phyloP scores from a whole-genome alignment of 1,139 yeast genomes.

The Zhuliangozyma parablackwelliae region DNA sequence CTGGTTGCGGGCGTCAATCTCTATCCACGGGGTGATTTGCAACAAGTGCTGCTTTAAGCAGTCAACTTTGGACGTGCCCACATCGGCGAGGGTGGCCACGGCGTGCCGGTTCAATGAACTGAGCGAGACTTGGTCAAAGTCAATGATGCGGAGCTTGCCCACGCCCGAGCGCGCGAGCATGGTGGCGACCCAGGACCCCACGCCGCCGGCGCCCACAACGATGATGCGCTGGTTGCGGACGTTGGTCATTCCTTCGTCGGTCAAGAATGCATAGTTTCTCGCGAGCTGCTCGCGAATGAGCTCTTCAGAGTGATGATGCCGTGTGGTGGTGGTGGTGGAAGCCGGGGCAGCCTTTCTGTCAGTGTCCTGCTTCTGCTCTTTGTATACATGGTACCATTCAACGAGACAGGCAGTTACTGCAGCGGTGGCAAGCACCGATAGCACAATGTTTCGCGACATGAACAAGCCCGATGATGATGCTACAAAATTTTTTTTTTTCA shows the following conservation, averaged over 20 bases:
- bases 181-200: slow-evolving; percentile 94
- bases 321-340: slow-evolving; percentile 1
- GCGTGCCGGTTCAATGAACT: slow-evolving; percentile 92
- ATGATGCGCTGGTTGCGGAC: slow-evolving; percentile 72
- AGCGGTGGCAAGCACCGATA: slow-evolving; percentile 33
- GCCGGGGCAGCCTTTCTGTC: slow-evolving; percentile 10
- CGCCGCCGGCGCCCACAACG: slow-evolving; percentile 98
- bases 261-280: slow-evolving; percentile 85
- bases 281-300: slow-evolving; percentile 88
- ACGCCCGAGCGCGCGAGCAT: slow-evolving; percentile 92
- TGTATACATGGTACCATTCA: slow-evolving; percentile 35
- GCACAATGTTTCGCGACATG: slow-evolving; percentile 15
- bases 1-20: slow-evolving; percentile 70
- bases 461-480: too few species aligned
- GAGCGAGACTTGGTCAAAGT: slow-evolving; percentile 91
- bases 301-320: slow-evolving; percentile 54
- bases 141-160: slow-evolving; percentile 71
- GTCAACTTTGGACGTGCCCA: slow-evolving; percentile 84
- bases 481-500: too few species aligned
- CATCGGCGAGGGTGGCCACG: slow-evolving; percentile 83
- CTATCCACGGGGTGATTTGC: slow-evolving; percentile 86
- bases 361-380: not conserved
- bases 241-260: slow-evolving; percentile 76
- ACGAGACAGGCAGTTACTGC: slow-evolving; percentile 33
- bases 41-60: slow-evolving; percentile 62